Base-by-base conservation (phyloP, 495 filamentous ascomycete genomes). In the Aspergillus diversus region DNA sequence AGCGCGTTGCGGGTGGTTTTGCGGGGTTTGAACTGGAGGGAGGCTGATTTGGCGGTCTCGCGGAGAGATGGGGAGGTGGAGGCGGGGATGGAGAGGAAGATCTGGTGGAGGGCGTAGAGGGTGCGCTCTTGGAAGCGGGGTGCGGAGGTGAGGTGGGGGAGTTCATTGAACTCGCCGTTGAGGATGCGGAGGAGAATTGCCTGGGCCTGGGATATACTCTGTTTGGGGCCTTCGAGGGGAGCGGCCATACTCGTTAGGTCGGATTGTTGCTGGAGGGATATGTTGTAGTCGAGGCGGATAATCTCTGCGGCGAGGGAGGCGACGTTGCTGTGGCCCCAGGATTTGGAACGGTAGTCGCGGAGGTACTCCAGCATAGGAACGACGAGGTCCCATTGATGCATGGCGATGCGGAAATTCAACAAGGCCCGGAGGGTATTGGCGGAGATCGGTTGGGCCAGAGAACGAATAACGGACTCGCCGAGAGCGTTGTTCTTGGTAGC, bases 241-340 rank as follows among this genome's bases (percentile, higher is more conserved):
- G 4, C 46, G 17, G 32, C 9, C 55, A 31, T 34, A 21, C 21
- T 59, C 17, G 48, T 13, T 4, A 31, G 16, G 7, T 63, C 39
- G 48, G 52, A 47, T 17, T 63, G 52, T 17, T 61, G 55, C 13
- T 66, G 50, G 16, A 71, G 32, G 4, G 52, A 34, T n/a, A 73
- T 37, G 11, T 57, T 39, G 21, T 71, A 68, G 21, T 82, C 73
- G 9, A 78, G 64, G 34, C 69, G 69, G 62, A 83, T 63, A 33
- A 86, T 74, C 42, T 77, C 73, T 33, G 71, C 73, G 47, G 77
- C 79, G 5, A 85, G 66, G 1, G 75, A 55, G 11, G 72, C 72
- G 32, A 82, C 70, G 59, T 82, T 83, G 61, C 71, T 75, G 52
- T 81, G 76, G n/a, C 75, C 74, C 81, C 81, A 84, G n/a, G 76